phyloP scores from a whole-genome alignment of 2,329 filamentous ascomycete genomes.

The Talaromyces sp. region DNA sequence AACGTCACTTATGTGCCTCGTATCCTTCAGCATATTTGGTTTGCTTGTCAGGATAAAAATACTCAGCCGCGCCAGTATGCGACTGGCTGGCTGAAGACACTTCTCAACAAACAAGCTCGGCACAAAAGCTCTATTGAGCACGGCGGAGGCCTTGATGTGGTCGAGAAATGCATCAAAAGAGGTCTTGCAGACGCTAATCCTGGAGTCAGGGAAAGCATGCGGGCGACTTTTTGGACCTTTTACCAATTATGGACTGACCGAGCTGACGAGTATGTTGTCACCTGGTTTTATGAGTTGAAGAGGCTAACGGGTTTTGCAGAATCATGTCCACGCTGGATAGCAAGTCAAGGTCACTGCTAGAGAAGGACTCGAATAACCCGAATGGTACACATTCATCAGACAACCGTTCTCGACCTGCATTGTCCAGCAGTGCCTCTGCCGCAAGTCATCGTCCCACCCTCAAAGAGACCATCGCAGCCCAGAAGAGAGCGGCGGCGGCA shows the following conservation, averaged over 20 bases:
- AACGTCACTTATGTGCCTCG: conserved; percentile 73
- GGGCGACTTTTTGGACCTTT: conserved; percentile 82
- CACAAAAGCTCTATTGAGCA: conserved; percentile 83
- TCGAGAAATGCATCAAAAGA: conserved; percentile 85
- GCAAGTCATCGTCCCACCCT: conserved; percentile 49
- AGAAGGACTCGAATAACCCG: conserved; percentile 74
- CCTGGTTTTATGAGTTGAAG: neutral
- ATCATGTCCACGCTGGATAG: conserved; percentile 74
- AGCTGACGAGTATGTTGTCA: conserved; percentile 60
- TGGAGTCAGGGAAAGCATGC: conserved; percentile 78
- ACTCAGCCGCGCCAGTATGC: conserved; percentile 76
- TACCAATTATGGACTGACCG: conserved; percentile 68
- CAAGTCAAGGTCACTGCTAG: conserved; percentile 71
- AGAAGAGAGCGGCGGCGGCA: conserved; percentile 54
- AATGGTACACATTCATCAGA: conserved; percentile 12
- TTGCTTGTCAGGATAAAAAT: conserved; percentile 87
- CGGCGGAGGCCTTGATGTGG: conserved; percentile 70
- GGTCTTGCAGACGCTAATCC: conserved; percentile 86
- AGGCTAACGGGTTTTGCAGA: conserved; percentile 36
- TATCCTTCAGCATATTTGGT: conserved; percentile 78
- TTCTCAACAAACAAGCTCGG: conserved; percentile 67
- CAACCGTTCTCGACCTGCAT: conserved; percentile 14
- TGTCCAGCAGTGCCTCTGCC: conserved; percentile 15
- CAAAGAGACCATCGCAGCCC: conserved; percentile 76
- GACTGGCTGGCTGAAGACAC: conserved; percentile 74